These are phyloP conservation scores for Urochloa ruziziensis DNA, from an alignment of 176 grass and related monocot species.

Conservation along the genomic window DNA sequence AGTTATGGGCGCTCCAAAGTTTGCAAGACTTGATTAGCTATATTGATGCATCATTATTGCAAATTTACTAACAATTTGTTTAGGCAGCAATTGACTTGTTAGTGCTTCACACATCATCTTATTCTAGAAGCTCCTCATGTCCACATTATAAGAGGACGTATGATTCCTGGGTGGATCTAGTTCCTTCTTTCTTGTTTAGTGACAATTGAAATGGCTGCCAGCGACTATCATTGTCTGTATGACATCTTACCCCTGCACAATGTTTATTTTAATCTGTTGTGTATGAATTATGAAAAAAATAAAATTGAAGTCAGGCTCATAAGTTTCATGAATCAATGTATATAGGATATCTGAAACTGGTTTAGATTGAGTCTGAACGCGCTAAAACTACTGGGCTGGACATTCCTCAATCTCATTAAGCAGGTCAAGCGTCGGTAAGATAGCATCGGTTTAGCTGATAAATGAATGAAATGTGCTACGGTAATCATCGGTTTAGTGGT, in stretches of 20 bases:
- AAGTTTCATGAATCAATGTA: background rate
- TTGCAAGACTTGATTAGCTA: constrained; percentile 7
- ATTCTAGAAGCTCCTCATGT: background rate
- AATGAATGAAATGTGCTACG: background rate
- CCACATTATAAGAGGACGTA: background rate
- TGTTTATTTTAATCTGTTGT: background rate
- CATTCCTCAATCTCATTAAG: background rate
- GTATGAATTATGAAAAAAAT: background rate
- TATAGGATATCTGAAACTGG: background rate
- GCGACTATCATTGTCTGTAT: background rate
- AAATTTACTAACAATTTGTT: background rate
- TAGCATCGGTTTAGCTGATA: background rate
- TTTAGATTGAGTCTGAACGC: background rate
- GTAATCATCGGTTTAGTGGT: background rate
- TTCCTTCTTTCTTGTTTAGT: background rate
- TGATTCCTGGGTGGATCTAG: background rate
- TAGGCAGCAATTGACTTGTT: background rate
- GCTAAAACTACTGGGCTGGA: background rate
- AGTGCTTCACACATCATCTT: background rate
- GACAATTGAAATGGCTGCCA: background rate
- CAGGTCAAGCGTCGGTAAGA: background rate
- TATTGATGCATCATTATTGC: background rate
- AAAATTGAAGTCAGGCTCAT: background rate
- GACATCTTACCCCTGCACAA: background rate
- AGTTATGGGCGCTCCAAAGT: background rate